Conservation (phyloP, 2,329 filamentous ascomycete species). For the Didymellaceae sp. region DNA sequence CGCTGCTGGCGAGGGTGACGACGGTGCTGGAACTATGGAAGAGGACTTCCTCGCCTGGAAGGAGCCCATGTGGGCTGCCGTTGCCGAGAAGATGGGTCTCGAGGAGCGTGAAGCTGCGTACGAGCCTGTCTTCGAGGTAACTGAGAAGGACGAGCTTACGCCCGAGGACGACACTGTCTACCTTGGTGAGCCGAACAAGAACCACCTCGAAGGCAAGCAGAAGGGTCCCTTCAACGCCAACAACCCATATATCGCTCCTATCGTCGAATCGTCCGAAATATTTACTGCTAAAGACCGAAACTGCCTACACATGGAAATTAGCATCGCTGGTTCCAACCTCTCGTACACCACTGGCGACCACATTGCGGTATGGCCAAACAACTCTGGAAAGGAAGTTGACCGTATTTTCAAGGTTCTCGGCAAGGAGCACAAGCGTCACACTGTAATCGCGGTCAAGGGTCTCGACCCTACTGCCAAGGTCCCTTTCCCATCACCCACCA, state of each 20-base stretch:
- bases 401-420: slow-evolving; percentile 82
- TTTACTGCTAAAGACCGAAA: slow-evolving; percentile 91
- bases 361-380: slow-evolving; percentile 96
- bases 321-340: slow-evolving; percentile 86
- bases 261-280: slow-evolving; percentile 86
- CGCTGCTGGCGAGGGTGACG: slow-evolving; percentile 90
- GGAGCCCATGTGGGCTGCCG: slow-evolving; percentile 94
- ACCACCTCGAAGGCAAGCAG: slow-evolving; percentile 83
- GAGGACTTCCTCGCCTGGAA: slow-evolving; percentile 99
- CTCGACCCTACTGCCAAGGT: slow-evolving; percentile 96
- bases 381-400: slow-evolving; percentile 90
- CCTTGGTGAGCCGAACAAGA: slow-evolving; percentile 93
- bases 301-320: slow-evolving; percentile 95
- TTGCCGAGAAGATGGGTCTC: slow-evolving; percentile 82
- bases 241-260: slow-evolving; percentile 95
- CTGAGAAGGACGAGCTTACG: slow-evolving; percentile 75
- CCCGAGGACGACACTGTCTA: slow-evolving; percentile 83
- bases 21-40: slow-evolving; percentile 98
- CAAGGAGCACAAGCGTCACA: slow-evolving; percentile 76
- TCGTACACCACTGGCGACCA: slow-evolving; percentile 97
- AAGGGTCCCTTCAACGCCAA: slow-evolving; percentile 95
- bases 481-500: slow-evolving; percentile 95
- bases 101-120: slow-evolving; percentile 97
- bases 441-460: slow-evolving; percentile 86
- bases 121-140: slow-evolving; percentile 87